These are phyloP conservation scores for Pyrenophora seminiperda DNA, from an alignment of 2,329 filamentous ascomycete genomes.

Conservation along the genomic window DNA sequence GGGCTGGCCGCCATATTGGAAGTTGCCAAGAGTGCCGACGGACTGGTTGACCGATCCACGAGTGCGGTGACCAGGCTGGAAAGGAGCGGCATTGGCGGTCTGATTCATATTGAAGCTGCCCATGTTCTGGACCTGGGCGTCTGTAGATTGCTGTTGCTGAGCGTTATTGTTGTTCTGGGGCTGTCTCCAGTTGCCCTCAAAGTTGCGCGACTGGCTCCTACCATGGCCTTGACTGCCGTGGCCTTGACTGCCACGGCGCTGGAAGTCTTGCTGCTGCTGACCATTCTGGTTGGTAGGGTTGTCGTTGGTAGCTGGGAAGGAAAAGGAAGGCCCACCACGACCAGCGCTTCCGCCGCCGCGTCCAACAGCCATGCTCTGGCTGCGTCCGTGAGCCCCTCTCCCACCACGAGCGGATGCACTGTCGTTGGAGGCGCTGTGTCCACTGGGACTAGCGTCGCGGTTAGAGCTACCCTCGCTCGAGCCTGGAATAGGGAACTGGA, in stretches of 20 bases:
- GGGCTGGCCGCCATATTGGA: conserved; percentile 86
- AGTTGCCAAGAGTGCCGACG: conserved; percentile 79
- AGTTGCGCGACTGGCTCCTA: conserved; percentile 86
- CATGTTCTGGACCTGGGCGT: conserved; percentile 56
- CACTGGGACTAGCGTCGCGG: conserved; percentile 63
- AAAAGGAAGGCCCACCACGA: conserved; percentile 73
- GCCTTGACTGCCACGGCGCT: conserved; percentile 75
- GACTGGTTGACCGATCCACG: conserved; percentile 85
- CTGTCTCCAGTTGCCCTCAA: conserved; percentile 97
- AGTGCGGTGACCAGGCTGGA: conserved; percentile 89
- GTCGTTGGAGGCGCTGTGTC: conserved; percentile 39
- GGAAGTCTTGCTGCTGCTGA: conserved; percentile 65
- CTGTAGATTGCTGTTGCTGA: conserved; percentile 55
- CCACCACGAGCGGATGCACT: conserved; percentile 47
- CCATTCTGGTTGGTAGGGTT: conserved; percentile 48
- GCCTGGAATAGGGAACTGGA: conserved; percentile 84
- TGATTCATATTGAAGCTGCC: conserved; percentile 72
- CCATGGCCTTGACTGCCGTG: conserved; percentile 83
- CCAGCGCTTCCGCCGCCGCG: conserved; percentile 67
- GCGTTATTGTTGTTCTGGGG: conserved; percentile 59
- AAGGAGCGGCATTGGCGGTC: conserved; percentile 70
- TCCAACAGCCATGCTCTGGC: conserved; percentile 86
- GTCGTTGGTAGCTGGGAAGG: conserved; percentile 65
- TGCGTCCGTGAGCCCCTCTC: conserved; percentile 68
- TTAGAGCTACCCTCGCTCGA: conserved; percentile 64